Evolutionary conservation across 305 asterid species (phyloP).

Genomic region (Nicotiana rustica): DNA sequence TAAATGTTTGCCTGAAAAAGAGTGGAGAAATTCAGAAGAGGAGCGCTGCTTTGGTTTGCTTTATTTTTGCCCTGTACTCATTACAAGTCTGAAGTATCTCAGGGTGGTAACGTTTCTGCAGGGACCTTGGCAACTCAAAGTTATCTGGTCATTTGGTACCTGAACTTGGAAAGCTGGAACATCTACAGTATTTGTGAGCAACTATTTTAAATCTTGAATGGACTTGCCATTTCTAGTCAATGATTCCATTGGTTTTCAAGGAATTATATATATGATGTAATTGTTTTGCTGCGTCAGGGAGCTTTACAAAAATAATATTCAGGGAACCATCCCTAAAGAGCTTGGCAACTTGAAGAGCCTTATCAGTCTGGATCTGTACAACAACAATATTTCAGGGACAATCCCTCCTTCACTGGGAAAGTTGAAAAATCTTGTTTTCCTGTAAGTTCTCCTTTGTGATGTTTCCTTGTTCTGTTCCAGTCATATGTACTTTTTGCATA

Average conservation of each 20-base stretch:
- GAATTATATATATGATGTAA: not conserved
- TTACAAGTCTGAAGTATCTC: conserved; percentile 24
- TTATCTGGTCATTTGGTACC: conserved; percentile 88
- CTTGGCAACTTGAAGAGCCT: conserved; percentile 89
- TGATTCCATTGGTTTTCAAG: conserved; percentile 27
- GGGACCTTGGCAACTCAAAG: conserved; percentile 97
- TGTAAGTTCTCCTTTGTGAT: conserved; percentile 60
- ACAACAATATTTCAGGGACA: conserved; percentile 81
- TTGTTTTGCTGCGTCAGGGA: conserved; percentile 61
- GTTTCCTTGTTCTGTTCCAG: conserved; percentile 11
- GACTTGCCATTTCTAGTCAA: conserved; percentile 24
- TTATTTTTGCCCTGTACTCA: not conserved
- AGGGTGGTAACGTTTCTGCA: conserved; percentile 43
- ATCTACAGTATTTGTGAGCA: conserved; percentile 92
- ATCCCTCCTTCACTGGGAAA: conserved; percentile 81
- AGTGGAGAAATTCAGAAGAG: not conserved
- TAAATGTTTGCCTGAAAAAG: not conserved
- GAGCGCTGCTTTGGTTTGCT: conserved; percentile 11
- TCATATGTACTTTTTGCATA: not conserved
- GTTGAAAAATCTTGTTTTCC: conserved; percentile 77
- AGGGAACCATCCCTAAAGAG: conserved; percentile 83
- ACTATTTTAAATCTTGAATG: conserved; percentile 31
- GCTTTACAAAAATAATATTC: conserved; percentile 84
- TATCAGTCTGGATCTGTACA: conserved; percentile 92
- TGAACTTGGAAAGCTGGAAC: conserved; percentile 89